Conservation (phyloP, 2,329 filamentous ascomycete species). For the Colletotrichum lupini region DNA sequence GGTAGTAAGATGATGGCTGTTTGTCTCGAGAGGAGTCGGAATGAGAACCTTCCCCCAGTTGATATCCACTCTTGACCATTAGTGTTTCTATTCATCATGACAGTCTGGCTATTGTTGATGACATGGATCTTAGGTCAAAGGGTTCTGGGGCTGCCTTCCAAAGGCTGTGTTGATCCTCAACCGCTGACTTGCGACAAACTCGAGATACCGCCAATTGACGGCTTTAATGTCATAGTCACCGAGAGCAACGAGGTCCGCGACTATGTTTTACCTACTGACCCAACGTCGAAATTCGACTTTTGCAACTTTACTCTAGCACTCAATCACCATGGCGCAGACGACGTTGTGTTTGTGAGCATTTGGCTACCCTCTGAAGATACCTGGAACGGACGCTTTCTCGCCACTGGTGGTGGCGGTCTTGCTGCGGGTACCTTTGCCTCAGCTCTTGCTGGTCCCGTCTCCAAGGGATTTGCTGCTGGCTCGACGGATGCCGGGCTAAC, state of each 20-base stretch:
- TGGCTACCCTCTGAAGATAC: constrained; percentile 38
- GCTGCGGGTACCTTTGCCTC: constrained; percentile 52
- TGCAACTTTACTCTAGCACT: constrained; percentile 38
- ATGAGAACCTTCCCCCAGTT: no score
- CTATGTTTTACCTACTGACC: not conserved
- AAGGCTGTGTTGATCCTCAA: not conserved
- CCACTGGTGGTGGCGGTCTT: constrained; percentile 37
- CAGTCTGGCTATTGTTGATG: not conserved
- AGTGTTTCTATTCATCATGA: not conserved
- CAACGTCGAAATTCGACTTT: constrained; percentile 8
- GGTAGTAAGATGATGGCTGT: no score
- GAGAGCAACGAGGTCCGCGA: not conserved
- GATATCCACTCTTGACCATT: no score
- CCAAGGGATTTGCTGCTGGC: not conserved
- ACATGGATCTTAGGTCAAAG: not conserved
- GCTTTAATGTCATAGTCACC: not conserved
- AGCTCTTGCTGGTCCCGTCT: not conserved
- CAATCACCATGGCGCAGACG: constrained; percentile 29
- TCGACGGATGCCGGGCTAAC: constrained; percentile 37
- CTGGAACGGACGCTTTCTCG: constrained; percentile 38
- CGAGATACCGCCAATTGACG: not conserved
- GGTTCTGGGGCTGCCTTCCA: not conserved
- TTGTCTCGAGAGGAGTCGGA: not conserved
- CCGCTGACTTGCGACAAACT: not conserved
- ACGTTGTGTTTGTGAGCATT: constrained; percentile 34